Percentiles rank a stretch among this genome's conserved stretches.
Evolutionary conservation across 192 early-diverging fungal species (phyloP).

Genomic region (Coemansia aciculifera): DNA sequence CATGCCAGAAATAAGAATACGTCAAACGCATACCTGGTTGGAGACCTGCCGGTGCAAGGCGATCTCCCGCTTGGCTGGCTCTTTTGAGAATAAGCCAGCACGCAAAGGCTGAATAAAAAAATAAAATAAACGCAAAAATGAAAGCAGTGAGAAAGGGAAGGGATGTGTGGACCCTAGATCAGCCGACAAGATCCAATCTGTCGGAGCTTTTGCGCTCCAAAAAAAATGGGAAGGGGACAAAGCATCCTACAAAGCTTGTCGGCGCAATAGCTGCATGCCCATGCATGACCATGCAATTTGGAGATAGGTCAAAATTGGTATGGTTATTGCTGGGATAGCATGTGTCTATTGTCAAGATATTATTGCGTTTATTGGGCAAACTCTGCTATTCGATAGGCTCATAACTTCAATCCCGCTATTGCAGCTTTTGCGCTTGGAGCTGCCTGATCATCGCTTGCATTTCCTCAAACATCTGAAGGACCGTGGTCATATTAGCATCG

Average conservation of each 20-base stretch:
- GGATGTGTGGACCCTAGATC: neutral
- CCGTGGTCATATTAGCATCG: conserved; percentile 20
- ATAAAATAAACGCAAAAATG: neutral
- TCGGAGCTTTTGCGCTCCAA: neutral
- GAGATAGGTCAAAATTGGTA: neutral
- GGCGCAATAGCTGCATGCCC: neutral
- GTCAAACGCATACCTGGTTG: neutral
- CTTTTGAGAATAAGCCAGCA: neutral
- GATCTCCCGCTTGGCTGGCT: neutral
- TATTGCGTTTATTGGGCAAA: too few species aligned
- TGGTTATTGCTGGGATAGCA: too few species aligned
- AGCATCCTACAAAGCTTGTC: neutral
- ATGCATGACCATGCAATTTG: neutral
- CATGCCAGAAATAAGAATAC: neutral
- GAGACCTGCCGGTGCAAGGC: neutral
- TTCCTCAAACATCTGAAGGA: conserved; percentile 41
- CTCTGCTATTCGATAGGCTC: too few species aligned
- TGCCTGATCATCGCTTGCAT: conserved; percentile 40
- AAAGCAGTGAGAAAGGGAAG: neutral
- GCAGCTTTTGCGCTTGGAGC: conserved; percentile 23
- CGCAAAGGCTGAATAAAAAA: neutral
- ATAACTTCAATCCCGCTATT: neutral
- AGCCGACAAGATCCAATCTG: neutral
- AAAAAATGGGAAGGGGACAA: conserved; percentile 1
- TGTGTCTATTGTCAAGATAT: too few species aligned